These are phyloP conservation scores for Populus hybrid DNA, from an alignment of 441 rosid species.

Conservation along the genomic window DNA sequence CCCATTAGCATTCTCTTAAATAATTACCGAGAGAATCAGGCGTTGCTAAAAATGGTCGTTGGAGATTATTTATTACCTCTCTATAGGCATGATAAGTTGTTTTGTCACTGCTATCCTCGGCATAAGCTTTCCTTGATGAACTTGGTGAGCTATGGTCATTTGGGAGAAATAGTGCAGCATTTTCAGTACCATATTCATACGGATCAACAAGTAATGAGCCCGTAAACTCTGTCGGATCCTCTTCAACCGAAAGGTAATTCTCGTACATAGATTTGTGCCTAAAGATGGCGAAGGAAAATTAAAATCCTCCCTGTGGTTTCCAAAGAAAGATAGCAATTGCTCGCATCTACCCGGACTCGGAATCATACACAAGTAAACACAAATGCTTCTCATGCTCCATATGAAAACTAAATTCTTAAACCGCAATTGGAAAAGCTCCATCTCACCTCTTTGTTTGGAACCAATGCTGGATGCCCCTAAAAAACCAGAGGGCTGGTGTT, in stretches of 20 bases:
- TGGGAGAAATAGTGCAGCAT: no score
- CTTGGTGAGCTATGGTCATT: no score
- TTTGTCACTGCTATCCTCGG: neutral
- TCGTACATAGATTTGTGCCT: neutral
- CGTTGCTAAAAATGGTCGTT: no score
- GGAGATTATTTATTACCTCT: no score
- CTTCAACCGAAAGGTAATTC: neutral
- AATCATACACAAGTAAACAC: neutral
- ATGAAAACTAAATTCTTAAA: neutral
- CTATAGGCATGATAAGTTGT: no score
- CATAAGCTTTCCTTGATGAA: neutral
- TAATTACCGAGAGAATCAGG: no score
- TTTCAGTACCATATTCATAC: neutral
- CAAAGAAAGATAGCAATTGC: no score
- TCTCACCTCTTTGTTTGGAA: slow-evolving; percentile 22
- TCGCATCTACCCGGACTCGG: neutral
- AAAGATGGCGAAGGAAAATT: no score
- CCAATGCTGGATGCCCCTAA: no score
- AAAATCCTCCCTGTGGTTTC: neutral
- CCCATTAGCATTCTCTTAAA: no score
- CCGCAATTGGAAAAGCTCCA: neutral
- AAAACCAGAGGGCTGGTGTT: no score
- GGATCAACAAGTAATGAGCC: neutral
- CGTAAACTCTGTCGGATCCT: no score
- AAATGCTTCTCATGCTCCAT: neutral